These are phyloP conservation scores for Stephanodiscus triporus DNA, from an alignment of 108 stramenopile species.

Conservation along the genomic window DNA sequence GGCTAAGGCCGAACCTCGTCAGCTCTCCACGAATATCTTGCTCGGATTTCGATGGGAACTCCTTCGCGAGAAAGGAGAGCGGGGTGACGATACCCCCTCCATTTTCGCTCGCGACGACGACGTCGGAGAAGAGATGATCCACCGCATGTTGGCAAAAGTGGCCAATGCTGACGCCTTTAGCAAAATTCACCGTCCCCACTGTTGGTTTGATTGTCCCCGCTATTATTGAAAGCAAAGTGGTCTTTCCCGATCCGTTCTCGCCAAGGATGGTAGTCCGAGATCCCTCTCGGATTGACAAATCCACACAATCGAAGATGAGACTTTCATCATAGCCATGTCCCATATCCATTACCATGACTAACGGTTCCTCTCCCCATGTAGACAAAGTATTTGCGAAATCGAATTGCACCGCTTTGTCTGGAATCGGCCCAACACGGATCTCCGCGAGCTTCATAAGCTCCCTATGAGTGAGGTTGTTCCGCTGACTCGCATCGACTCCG, in stretches of 20 bases:
- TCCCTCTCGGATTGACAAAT: slow-evolving; percentile 72
- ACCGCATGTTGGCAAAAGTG: slow-evolving; percentile 86
- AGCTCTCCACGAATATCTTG: slow-evolving; percentile 86
- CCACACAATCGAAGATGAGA: slow-evolving; percentile 76
- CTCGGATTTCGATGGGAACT: slow-evolving; percentile 66
- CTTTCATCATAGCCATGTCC: slow-evolving; percentile 49
- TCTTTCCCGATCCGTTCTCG: slow-evolving; percentile 88
- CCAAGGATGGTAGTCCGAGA: slow-evolving; percentile 74
- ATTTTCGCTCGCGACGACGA: slow-evolving; percentile 12
- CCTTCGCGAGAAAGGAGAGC: slow-evolving; percentile 47
- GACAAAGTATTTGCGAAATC: slow-evolving; percentile 52
- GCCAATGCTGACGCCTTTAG: slow-evolving; percentile 75
- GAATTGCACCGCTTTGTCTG: slow-evolving; percentile 85
- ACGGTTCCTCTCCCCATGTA: slow-evolving; percentile 72
- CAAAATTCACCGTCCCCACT: slow-evolving; percentile 79
- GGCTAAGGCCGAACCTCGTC: slow-evolving; percentile 78
- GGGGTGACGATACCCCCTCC: slow-evolving; percentile 36
- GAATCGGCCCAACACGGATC: slow-evolving; percentile 48
- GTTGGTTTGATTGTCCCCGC: slow-evolving; percentile 76
- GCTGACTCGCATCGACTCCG: slow-evolving; percentile 52
- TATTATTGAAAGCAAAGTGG: slow-evolving; percentile 87
- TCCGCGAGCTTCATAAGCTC: slow-evolving; percentile 60
- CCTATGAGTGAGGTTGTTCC: slow-evolving; percentile 48
- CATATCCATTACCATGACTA: slow-evolving; percentile 69
- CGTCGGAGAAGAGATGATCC: slow-evolving; percentile 66